Percentiles rank a stretch among this genome's conserved stretches.
phyloP scores from a whole-genome alignment of 2,329 filamentous ascomycete genomes.

The Mollisia scopiformis region DNA sequence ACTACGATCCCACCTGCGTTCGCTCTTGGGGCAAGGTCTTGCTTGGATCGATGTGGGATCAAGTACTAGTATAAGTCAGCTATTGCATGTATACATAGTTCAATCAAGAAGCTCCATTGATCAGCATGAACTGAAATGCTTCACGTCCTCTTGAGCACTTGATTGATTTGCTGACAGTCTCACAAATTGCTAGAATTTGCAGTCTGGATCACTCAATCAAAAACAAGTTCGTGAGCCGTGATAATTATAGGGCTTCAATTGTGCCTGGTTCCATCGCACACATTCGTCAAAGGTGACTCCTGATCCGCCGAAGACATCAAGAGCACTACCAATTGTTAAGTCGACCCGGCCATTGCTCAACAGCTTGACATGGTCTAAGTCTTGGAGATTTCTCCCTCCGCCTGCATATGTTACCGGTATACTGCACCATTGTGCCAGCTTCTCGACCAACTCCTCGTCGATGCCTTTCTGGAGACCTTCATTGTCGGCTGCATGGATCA shows the following conservation, averaged over 20 bases:
- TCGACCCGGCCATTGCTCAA: slow-evolving; percentile 84
- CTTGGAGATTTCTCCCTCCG: slow-evolving; percentile 80
- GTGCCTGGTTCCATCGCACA: slow-evolving; percentile 77
- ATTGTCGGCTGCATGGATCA: slow-evolving; percentile 96
- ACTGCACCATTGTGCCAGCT: slow-evolving; percentile 80
- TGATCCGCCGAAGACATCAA: slow-evolving; percentile 92
- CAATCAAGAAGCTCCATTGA: neutral
- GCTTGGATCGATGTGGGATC: slow-evolving; percentile 44
- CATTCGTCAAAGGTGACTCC: slow-evolving; percentile 90
- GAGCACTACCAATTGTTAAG: slow-evolving; percentile 91
- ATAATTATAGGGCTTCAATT: slow-evolving; percentile 30
- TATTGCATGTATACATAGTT: neutral
- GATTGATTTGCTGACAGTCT: neutral
- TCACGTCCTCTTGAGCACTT: neutral
- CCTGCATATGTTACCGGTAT: slow-evolving; percentile 97
- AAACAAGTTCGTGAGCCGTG: neutral
- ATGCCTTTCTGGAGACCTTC: slow-evolving; percentile 92
- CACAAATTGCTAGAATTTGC: neutral
- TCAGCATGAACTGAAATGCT: neutral
- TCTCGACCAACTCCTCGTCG: slow-evolving; percentile 79
- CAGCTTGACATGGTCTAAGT: slow-evolving; percentile 79
- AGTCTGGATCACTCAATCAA: neutral
- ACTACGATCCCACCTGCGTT: slow-evolving; percentile 42
- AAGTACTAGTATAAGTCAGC: slow-evolving; percentile 1
- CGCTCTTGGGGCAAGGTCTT: slow-evolving; percentile 46